phyloP scores from a whole-genome alignment of 805 yeast species.

The Huiozyma naganishii region DNA sequence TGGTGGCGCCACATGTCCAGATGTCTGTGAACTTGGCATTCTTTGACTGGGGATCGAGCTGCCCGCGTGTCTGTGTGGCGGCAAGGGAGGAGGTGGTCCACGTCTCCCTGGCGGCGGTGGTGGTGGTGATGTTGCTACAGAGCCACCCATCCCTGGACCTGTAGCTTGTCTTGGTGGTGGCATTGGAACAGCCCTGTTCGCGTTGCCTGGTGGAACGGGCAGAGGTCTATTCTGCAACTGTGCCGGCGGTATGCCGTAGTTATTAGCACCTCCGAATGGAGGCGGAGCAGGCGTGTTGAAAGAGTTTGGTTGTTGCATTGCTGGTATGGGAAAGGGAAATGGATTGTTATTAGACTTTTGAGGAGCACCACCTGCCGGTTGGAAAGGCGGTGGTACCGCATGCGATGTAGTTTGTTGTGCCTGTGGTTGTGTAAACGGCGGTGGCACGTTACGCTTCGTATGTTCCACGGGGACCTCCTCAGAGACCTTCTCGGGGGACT shows the following conservation, averaged over 20 bases:
- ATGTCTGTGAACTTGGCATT: background rate
- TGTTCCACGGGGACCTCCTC: constrained; percentile 12
- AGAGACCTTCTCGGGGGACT: constrained; percentile 12
- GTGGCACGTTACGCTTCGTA: background rate
- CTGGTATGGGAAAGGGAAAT: background rate
- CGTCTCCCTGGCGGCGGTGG: constrained; percentile 25
- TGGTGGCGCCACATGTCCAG: constrained; percentile 17
- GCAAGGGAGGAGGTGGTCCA: constrained; percentile 25
- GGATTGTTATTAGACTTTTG: constrained; percentile 5
- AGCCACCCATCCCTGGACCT: constrained; percentile 11
- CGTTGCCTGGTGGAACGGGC: constrained; percentile 16
- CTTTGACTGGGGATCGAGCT: background rate
- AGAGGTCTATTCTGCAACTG: constrained; percentile 10
- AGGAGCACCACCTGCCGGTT: constrained; percentile 4
- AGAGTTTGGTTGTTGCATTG: background rate
- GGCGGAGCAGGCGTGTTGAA: constrained; percentile 4
- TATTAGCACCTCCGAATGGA: background rate
- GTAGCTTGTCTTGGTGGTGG: constrained; percentile 26
- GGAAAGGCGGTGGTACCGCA: background rate
- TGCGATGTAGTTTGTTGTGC: too few species aligned
- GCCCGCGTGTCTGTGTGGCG: constrained; percentile 10
- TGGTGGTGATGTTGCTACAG: constrained; percentile 3
- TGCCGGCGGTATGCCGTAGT: constrained; percentile 12
- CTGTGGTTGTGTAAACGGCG: constrained; percentile 5
- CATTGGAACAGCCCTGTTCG: constrained; percentile 4